Conservation (phyloP, 106 monocot genomes). For the Amphibolis antarctica region DNA sequence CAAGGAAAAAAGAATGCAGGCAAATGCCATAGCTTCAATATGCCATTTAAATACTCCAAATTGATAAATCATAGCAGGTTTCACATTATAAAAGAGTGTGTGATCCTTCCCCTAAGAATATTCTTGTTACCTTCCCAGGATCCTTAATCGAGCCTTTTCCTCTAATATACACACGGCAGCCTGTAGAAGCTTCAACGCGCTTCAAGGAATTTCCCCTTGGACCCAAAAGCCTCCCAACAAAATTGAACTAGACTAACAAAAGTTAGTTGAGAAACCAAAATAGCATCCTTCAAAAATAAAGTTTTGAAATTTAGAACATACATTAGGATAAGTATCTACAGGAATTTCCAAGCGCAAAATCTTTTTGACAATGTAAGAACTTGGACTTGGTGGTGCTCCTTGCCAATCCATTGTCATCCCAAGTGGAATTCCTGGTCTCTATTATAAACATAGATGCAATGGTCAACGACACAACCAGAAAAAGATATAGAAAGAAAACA, state of each 20-base stretch:
- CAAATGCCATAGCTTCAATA: too few relatives aligned
- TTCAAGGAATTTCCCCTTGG: slow-evolving; percentile 93
- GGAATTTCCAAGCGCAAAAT: slow-evolving; percentile 90
- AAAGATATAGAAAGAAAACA: background rate
- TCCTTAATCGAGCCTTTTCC: slow-evolving; percentile 97
- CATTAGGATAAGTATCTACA: slow-evolving; percentile 75
- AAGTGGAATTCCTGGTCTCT: slow-evolving; percentile 59
- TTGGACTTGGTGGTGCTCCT: slow-evolving; percentile 64
- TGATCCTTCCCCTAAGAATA: too few relatives aligned
- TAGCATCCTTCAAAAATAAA: slow-evolving; percentile 1
- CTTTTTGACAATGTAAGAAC: slow-evolving; percentile 72
- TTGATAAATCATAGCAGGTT: background rate
- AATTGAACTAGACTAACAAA: slow-evolving; percentile 63
- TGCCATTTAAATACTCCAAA: too few relatives aligned
- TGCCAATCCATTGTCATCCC: slow-evolving; percentile 88
- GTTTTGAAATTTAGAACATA: slow-evolving; percentile 16
- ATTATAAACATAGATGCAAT: slow-evolving; percentile 6
- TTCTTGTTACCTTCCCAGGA: slow-evolving; percentile 57
- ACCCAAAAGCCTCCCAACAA: slow-evolving; percentile 92
- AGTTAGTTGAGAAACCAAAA: background rate
- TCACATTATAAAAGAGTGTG: background rate
- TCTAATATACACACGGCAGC: slow-evolving; percentile 92
- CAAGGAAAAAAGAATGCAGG: too few relatives aligned
- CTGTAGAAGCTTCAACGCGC: slow-evolving; percentile 82
- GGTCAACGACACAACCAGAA: background rate